phyloP scores from a whole-genome alignment of 768 basidiomycete species.

The Calocera cornea region DNA sequence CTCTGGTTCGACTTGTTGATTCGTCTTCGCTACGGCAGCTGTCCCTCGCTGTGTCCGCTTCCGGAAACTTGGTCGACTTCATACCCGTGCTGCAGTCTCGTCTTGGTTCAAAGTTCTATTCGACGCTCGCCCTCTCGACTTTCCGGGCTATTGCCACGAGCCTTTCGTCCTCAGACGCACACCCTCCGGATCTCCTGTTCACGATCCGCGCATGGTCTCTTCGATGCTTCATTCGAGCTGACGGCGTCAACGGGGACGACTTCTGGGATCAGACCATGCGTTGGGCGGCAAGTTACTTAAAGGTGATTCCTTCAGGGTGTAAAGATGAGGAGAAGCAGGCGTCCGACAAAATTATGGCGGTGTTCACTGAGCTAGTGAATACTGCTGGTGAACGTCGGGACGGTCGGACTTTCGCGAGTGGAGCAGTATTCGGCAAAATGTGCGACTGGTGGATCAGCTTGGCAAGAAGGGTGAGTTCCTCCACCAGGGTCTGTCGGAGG shows the following conservation, averaged over 20 bases:
- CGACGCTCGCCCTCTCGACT: constrained; percentile 8
- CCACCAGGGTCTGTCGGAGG: constrained; percentile 29
- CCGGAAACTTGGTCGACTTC: background rate
- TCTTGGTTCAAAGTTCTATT: background rate
- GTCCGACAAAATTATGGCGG: constrained; percentile 28
- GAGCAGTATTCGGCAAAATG: constrained; percentile 42
- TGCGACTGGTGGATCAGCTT: constrained; percentile 63
- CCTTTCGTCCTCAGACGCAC: constrained; percentile 5
- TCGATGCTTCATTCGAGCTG: constrained; percentile 36
- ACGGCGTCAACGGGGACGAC: constrained; percentile 32
- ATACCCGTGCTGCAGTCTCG: background rate
- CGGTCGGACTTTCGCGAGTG: constrained; percentile 31
- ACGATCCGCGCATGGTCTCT: constrained; percentile 33
- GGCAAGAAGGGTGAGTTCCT: constrained; percentile 44
- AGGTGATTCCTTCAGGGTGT: constrained; percentile 35
- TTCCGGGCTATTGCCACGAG: constrained; percentile 8
- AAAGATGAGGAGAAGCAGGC: constrained; percentile 27
- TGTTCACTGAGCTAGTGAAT: constrained; percentile 34
- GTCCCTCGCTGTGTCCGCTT: background rate
- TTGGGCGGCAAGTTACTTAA: constrained; percentile 20
- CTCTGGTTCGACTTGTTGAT: background rate
- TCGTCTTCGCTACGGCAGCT: background rate
- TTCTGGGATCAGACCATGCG: constrained; percentile 54
- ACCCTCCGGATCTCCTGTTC: constrained; percentile 21
- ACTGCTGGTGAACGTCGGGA: constrained; percentile 29